phyloP scores from a whole-genome alignment of 75 land plant genomes.

The Picea sitchensis region DNA sequence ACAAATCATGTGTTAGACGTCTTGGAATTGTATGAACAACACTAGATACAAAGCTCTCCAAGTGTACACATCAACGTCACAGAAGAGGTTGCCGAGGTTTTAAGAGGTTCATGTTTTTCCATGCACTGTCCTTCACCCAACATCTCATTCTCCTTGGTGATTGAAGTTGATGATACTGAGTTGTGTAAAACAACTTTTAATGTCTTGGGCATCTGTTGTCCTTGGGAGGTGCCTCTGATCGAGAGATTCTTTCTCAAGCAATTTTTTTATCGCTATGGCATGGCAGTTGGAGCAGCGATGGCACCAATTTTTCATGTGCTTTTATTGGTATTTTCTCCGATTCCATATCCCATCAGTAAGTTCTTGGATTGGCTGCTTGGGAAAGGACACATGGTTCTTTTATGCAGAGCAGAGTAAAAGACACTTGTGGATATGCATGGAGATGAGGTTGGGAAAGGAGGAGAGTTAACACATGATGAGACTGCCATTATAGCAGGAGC shows the following conservation, averaged over 20 bases:
- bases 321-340: slow-evolving; percentile 49
- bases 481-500: slow-evolving; percentile 95
- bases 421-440: slow-evolving; percentile 84
- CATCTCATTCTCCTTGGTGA: too few relatives aligned
- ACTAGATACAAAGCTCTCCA: too few relatives aligned
- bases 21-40: too few relatives aligned
- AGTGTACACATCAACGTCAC: too few relatives aligned
- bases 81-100: too few relatives aligned
- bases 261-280: slow-evolving; percentile 66
- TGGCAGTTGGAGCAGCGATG: slow-evolving; percentile 56
- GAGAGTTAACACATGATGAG: slow-evolving; percentile 93
- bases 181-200: too few relatives aligned
- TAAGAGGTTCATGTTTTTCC: too few relatives aligned
- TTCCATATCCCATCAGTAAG: slow-evolving; percentile 78
- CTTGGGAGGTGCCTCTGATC: too few relatives aligned
- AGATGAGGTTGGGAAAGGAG: slow-evolving; percentile 96
- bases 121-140: too few relatives aligned
- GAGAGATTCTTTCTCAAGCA: slow-evolving; percentile 78
- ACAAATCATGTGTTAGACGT: too few relatives aligned
- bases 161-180: too few relatives aligned
- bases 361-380: slow-evolving; percentile 65
- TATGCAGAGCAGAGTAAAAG: slow-evolving; percentile 76
- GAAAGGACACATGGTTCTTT: slow-evolving; percentile 56
- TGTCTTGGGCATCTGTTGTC: too few relatives aligned
- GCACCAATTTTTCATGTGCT: slow-evolving; percentile 52